These are phyloP conservation scores for Scutellaria galericulata DNA, from an alignment of 257 asterid genomes.

Conservation along the genomic window DNA sequence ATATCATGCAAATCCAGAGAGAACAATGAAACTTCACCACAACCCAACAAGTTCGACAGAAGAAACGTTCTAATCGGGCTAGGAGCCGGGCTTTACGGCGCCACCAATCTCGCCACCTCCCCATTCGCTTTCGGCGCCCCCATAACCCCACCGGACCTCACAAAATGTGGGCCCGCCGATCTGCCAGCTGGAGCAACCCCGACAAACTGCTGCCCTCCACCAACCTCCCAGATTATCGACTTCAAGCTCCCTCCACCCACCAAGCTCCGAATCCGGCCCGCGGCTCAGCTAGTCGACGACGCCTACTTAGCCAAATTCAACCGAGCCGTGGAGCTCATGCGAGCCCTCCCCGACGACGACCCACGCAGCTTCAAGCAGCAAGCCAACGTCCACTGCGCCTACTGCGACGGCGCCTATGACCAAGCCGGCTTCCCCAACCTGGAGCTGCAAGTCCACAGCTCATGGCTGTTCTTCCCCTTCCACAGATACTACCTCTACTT, in stretches of 20 bases:
- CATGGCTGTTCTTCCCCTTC: conserved; percentile 81
- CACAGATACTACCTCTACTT: conserved; percentile 75
- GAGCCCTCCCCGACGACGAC: conserved; percentile 74
- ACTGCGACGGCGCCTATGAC: conserved; percentile 84
- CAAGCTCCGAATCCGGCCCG: conserved; percentile 63
- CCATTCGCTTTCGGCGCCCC: conserved; percentile 72
- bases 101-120: conserved; percentile 50
- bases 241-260: conserved; percentile 52
- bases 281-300: conserved; percentile 65
- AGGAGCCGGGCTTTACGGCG: conserved; percentile 70
- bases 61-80: conserved; percentile 68
- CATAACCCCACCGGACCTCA: conserved; percentile 60
- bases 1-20: conserved; percentile 57
- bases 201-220: conserved; percentile 82
- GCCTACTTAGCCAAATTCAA: conserved; percentile 62
- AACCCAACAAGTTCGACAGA: conserved; percentile 43
- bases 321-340: conserved; percentile 66
- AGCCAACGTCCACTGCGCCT: conserved; percentile 85
- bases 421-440: conserved; percentile 75
- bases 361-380: conserved; percentile 84
- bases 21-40: conserved; percentile 30
- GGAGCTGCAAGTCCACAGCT: conserved; percentile 79
- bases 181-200: conserved; percentile 61
- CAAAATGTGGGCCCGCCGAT: conserved; percentile 79
- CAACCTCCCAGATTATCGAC: conserved; percentile 43